Evolutionary conservation across 441 rosid species (phyloP), one percentile per base, ranked within the genome.

Genomic region (Pelargonium fulgidum): DNA sequence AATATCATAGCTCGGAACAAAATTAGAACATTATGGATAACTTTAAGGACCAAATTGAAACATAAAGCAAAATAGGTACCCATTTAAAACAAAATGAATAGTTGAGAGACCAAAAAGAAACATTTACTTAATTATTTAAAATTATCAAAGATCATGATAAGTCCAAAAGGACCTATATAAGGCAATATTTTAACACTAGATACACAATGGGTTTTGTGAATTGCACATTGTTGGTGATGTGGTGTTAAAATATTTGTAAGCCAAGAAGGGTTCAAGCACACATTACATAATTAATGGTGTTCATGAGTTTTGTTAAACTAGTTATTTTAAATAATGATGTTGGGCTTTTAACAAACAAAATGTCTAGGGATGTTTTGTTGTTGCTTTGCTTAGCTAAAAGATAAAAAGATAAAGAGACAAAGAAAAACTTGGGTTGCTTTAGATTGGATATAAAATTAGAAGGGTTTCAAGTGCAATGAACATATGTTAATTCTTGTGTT

Each of bases 391-490:
- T 52, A 52, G 12, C 12, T 44, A 5, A 7, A n/a, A 14, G 2
- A 14, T n/a, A 13, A 5, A 7, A n/a, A 14, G 2, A 14, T n/a
- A 13, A 50, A 13, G 59, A n/a, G 59, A 52, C 62, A 26, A 50
- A 52, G 45, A 20, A 50, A 50, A 54, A 54, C 62, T 14, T 7
- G 61, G 61, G 6, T 16, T 14, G 61, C 61, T 54, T 54, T 54
- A 9, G 0, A 54, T 54, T 54, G 61, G 58, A 54, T 54, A 17
- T 52, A 52, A 16, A 52, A 52, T 14, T 0, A 54, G 24, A 54
- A 22, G 62, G 7, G 62, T 54, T 54, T 54, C 62, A 16, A 54
- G 20, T 54, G 62, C 8, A 54, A 54, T 54, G 62, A 16, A 54
- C 24, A 54, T 54, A 17, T 26, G 33, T 26, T 26, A 54, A 16